A percentile compares a stretch with the other conserved stretches of the same genome.
phyloP scores from a whole-genome alignment of 192 early-diverging fungal genomes.

The Physocladia obscura region DNA sequence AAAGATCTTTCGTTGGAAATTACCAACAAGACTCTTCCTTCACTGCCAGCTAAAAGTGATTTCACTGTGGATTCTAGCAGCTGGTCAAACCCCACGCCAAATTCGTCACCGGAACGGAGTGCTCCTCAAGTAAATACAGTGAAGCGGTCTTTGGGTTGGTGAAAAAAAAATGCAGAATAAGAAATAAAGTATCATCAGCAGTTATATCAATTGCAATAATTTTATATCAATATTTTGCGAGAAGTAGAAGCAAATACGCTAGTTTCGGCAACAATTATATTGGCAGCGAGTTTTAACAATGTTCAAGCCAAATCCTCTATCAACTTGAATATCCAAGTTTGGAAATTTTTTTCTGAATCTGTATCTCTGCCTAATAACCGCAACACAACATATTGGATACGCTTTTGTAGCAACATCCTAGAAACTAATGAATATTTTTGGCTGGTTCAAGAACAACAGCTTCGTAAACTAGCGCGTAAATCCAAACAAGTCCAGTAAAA shows the following conservation, averaged over 20 bases:
- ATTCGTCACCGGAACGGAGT: conserved; percentile 3
- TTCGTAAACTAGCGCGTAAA: too few relatives aligned
- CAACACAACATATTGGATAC: too few relatives aligned
- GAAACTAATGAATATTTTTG: too few relatives aligned
- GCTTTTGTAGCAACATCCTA: too few relatives aligned
- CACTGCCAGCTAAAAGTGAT: background rate
- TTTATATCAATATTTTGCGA: conserved; percentile 64
- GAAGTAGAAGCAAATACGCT: conserved; percentile 87
- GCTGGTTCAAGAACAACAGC: too few relatives aligned
- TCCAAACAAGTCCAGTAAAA: too few relatives aligned
- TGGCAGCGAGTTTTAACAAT: conserved; percentile 90
- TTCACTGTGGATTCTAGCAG: conserved; percentile 2
- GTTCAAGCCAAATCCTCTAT: conserved; percentile 80
- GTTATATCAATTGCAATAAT: conserved; percentile 67
- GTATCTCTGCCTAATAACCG: too few relatives aligned
- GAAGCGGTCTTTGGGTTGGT: conserved; percentile 33
- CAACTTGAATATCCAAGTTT: conserved; percentile 89
- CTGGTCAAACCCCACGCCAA: background rate
- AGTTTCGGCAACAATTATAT: conserved; percentile 96
- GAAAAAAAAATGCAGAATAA: background rate
- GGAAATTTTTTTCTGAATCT: conserved; percentile 78
- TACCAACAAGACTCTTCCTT: background rate
- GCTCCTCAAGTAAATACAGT: background rate
- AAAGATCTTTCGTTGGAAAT: background rate
- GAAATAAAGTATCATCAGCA: conserved; percentile 26